Conservation (phyloP, 2,329 filamentous ascomycete species). For the Aschersonia sp. region DNA sequence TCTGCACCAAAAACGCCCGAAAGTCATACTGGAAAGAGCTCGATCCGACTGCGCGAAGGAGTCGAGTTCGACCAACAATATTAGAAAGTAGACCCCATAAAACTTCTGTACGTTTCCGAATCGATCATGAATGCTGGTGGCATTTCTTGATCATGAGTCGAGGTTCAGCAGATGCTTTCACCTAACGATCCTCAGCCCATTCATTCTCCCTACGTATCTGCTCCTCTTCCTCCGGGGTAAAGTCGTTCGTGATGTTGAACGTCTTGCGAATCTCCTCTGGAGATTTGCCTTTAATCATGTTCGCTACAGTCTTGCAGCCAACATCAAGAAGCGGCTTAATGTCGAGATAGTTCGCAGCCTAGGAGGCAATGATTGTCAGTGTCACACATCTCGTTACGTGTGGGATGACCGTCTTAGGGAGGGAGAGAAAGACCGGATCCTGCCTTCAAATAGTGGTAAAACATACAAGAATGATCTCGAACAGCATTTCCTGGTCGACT, state of each 20-base stretch:
- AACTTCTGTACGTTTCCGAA: too few relatives aligned
- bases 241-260: constrained; percentile 99
- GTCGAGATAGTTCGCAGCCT: constrained; percentile 97
- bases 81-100: too few relatives aligned
- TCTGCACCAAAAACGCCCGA: too few relatives aligned
- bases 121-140: too few relatives aligned
- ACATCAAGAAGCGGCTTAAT: constrained; percentile 97
- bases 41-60: too few relatives aligned
- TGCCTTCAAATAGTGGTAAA: not conserved
- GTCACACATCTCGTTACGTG: not conserved
- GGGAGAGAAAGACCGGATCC: not conserved
- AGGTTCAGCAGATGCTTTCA: too few relatives aligned
- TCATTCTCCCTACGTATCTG: constrained; percentile 89
- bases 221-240: constrained; percentile 97
- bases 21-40: too few relatives aligned
- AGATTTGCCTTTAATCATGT: constrained; percentile 99
- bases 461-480: constrained; percentile 90
- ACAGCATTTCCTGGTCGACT: constrained; percentile 98
- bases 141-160: too few relatives aligned
- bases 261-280: constrained; percentile 99
- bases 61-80: too few relatives aligned
- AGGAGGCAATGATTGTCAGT: not conserved
- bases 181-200: constrained; percentile 73
- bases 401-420: too few relatives aligned
- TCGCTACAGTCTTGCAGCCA: constrained; percentile 97